Base-by-base conservation (phyloP, 2,329 filamentous ascomycete species). In the Botrytis pseudocinerea region DNA sequence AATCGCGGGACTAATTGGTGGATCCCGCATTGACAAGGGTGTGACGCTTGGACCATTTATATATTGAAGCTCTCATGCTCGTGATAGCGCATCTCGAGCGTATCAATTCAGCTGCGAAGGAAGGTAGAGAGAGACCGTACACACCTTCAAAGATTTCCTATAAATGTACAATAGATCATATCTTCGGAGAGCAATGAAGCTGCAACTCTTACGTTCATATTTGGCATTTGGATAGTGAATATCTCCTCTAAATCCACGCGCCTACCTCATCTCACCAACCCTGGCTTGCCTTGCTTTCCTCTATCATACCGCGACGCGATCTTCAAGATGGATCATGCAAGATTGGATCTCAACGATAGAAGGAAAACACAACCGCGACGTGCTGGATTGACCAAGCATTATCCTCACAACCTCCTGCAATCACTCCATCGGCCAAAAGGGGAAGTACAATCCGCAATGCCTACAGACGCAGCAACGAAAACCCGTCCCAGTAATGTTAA, bases 341-440 rank as follows among this genome's bases (percentile, higher is more conserved):
- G 59, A 32, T 71, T 73, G 28, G 54, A 65, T 40, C 72, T 73
- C 44, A 32, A 73, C 46, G 72, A 73, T 28, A 71, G 59, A 51
- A 66, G 46, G n/a, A 73, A 73, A 61, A 20, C 6, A 28, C 35
- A 46, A 61, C 14, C 12, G n/a, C 60, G 72, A 51, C 68, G 72
- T 60, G 44, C 48, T 61, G 72, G 72, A 14, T 20, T 73, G 22
- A 71, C 28, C 22, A 73, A n/a, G 25, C 20, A 40, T 32, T 65
- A 73, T 40, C 42, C 12, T 14, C 65, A 57, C 25, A 62, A 28
- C 10, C 71, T 73, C 14, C 63, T 73, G 4, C 57, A 69, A 70
- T 63, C 35, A 32, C 22, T 63, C 59, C 69, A 69, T 46, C 70
- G 63, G 4, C 63, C 70, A 48, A 48, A 22, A 14, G 32, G 35